Evolutionary conservation across 106 monocot species (phyloP).

Genomic region (Cymbidium sinense): DNA sequence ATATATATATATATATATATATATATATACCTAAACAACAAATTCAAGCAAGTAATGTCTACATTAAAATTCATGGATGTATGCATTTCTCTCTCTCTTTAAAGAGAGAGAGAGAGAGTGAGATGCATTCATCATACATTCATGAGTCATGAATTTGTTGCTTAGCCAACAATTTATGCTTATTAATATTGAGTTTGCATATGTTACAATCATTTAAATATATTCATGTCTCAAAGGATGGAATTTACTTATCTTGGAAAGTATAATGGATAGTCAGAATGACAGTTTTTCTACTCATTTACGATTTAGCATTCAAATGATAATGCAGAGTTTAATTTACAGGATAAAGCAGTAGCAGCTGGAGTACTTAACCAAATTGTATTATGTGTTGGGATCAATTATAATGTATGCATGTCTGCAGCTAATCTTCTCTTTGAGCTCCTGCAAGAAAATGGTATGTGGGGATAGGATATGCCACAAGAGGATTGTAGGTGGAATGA

Average conservation of each 20-base stretch:
- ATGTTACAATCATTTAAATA: neutral
- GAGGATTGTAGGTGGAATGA: conserved; percentile 11
- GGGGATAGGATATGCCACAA: neutral
- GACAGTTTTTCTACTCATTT: too few species aligned
- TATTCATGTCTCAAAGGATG: neutral
- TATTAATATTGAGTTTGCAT: neutral
- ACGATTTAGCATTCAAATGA: too few species aligned
- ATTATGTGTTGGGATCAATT: conserved; percentile 2
- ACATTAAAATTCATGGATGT: too few species aligned
- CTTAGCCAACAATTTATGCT: neutral
- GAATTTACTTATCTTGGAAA: neutral
- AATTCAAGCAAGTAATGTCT: too few species aligned
- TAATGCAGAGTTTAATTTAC: neutral
- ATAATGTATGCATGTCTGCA: conserved; percentile 7
- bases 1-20: too few species aligned
- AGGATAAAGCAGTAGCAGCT: conserved; percentile 18
- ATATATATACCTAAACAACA: too few species aligned
- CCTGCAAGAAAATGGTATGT: conserved; percentile 4
- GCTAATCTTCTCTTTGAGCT: conserved; percentile 16
- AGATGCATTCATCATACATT: too few species aligned
- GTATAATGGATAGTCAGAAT: too few species aligned
- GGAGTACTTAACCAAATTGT: conserved; percentile 11
- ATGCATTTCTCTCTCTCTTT: too few species aligned
- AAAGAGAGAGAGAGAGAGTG: too few species aligned
- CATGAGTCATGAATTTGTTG: neutral